These are phyloP conservation scores for Laguncularia racemosa DNA, from an alignment of 345 rosid genomes.

Conservation along the genomic window DNA sequence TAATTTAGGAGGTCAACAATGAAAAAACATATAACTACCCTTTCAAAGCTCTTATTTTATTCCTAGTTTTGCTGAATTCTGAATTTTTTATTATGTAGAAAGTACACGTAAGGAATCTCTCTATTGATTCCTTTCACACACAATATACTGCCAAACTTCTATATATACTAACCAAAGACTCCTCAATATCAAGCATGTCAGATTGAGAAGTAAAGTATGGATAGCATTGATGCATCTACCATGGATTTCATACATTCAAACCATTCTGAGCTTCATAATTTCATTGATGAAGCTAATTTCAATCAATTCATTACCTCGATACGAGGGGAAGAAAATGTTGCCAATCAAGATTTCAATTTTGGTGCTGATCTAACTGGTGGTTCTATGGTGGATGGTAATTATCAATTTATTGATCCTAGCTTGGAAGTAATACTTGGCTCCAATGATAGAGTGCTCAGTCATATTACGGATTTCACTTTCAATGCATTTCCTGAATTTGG, in stretches of 20 bases:
- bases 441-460: constrained; percentile 10
- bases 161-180: background rate
- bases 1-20: no score
- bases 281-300: constrained; percentile 44
- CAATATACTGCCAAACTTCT: background rate
- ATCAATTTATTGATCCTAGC: constrained; percentile 3
- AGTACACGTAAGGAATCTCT: background rate
- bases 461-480: constrained; percentile 21
- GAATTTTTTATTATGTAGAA: background rate
- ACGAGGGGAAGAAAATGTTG: constrained; percentile 36
- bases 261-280: constrained; percentile 38
- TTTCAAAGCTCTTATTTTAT: background rate
- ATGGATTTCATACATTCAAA: constrained; percentile 1
- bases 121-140: constrained; percentile 6
- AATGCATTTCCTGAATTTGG: constrained; percentile 31
- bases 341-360: constrained; percentile 13
- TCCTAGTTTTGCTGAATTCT: background rate
- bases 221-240: constrained; percentile 6
- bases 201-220: background rate
- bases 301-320: constrained; percentile 49
- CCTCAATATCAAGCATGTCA: background rate
- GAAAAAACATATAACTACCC: background rate
- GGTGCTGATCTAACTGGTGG: constrained; percentile 28
- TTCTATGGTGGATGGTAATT: constrained; percentile 13
- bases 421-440: constrained; percentile 23